Base-by-base conservation (phyloP, 352 stramenopile species). In the Thraustotheca clavata region DNA sequence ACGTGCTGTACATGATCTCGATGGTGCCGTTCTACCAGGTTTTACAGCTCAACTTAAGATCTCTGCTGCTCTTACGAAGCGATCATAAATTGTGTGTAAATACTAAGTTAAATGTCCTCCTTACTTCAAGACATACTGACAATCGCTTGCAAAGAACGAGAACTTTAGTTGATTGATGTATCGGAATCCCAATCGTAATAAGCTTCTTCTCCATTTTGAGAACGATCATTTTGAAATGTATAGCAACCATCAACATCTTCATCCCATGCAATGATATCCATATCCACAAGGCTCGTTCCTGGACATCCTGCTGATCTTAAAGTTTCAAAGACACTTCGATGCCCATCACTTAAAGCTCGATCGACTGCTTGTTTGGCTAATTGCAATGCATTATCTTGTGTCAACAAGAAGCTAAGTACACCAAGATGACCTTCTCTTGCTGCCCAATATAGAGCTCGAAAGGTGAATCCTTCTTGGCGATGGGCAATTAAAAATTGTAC, bases 1-100 rank as follows among this genome's bases (percentile, higher is more conserved):
- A 49, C 81, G 83, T 49, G 83, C 83, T 7, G 81, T 90, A 33
- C 81, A 89, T 73, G 79, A 90, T 48, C 70, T 92, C 16, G 81
- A 92, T 46, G 81, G 81, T 14, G 57, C 57, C 33, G 29, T 47
- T 40, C 36, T 65, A 29, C 57, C 57, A 9, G 57, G 57, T 31
- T 65, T 65, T 46, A 65, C 57, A 14, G 57, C 46, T 11, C 46
- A 48, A 11, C 40, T 65, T 18, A 65, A 65, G 40, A 65, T 65
- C 31, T 65, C 57, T 14, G 57, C 38, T 2, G 57, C 57, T 14
- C n/a, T 65, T 4, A 50, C 57, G 40, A 65, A 65, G 27, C 57
- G 57, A 18, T 55, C 38, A 24, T 50, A 50, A 14, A 50, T 22
- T n/a, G n/a, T n/a, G n/a, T 14, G 33, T 6, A 14, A 22, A 29